phyloP scores from a whole-genome alignment of 331 rosid species.

The Malus hybrid region DNA sequence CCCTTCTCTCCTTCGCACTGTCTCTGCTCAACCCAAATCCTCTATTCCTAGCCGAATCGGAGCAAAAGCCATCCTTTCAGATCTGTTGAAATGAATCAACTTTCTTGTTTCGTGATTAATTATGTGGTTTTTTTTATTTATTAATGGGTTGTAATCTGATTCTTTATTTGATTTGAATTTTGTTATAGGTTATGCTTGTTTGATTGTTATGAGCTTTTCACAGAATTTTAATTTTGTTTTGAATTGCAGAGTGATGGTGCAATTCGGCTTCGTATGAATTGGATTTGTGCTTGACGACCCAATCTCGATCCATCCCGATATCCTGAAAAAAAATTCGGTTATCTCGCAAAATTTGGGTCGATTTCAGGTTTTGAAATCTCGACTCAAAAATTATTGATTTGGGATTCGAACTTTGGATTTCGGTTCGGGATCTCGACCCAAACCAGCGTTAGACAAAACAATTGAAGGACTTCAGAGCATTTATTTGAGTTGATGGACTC shows the following conservation, averaged over 20 bases:
- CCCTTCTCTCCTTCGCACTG: slow-evolving; percentile 17
- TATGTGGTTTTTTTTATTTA: not conserved
- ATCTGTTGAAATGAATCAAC: slow-evolving; percentile 19
- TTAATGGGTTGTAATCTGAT: not conserved
- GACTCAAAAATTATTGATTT: too few species aligned
- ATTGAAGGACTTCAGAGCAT: too few species aligned
- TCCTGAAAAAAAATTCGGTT: too few species aligned
- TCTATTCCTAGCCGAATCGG: slow-evolving; percentile 28
- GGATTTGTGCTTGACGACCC: too few species aligned
- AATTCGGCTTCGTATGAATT: too few species aligned
- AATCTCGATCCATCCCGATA: too few species aligned
- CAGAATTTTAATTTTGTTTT: not conserved
- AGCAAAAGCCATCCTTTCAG: slow-evolving; percentile 40
- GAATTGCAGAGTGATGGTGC: slow-evolving; percentile 30
- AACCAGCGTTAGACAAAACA: too few species aligned
- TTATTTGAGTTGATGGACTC: too few species aligned
- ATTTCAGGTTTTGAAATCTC: too few species aligned
- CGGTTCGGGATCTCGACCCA: too few species aligned
- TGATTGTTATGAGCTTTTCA: not conserved
- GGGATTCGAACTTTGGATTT: too few species aligned
- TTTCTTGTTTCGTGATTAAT: not conserved
- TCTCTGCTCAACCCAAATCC: slow-evolving; percentile 11
- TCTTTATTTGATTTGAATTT: not conserved
- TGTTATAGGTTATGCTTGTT: not conserved
- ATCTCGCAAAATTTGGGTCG: too few species aligned